A percentile compares a stretch with the other conserved stretches of the same genome.
Conservation (phyloP, 371 early-diverging fungal species). For the Funneliformis caledonium region DNA sequence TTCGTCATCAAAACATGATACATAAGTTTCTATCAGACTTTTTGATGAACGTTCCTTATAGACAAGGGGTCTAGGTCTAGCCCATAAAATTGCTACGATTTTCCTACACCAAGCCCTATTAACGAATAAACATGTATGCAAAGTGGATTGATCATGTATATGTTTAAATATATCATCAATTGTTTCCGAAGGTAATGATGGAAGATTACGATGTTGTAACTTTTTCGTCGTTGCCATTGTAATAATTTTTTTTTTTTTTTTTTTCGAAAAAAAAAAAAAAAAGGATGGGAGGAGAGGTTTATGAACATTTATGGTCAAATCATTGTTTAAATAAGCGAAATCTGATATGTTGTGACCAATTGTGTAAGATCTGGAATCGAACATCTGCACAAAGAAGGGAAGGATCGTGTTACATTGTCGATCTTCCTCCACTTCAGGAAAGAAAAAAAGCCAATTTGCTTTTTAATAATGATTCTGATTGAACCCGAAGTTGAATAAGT, state of each 20-base stretch:
- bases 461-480: neutral
- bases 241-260: neutral
- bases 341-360: neutral
- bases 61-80: neutral
- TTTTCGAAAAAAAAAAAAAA: neutral
- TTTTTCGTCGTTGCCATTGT: neutral
- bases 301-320: neutral
- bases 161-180: neutral
- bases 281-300: too few relatives aligned
- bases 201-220: neutral
- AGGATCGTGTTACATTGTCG: neutral
- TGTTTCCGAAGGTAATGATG: neutral
- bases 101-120: constrained; percentile 19
- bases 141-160: neutral
- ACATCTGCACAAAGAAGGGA: neutral
- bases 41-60: constrained; percentile 5
- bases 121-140: constrained; percentile 10
- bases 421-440: neutral
- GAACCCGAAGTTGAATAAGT: neutral
- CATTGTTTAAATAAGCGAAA: neutral
- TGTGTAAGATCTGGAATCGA: neutral
- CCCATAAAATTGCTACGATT: constrained; percentile 14
- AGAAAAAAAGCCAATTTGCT: too few relatives aligned
- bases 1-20: constrained; percentile 22
- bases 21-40: constrained; percentile 12